A percentile compares a stretch with the other conserved stretches of the same genome.
phyloP scores from a whole-genome alignment of 768 basidiomycete genomes.

The Tulasnella calospora region DNA sequence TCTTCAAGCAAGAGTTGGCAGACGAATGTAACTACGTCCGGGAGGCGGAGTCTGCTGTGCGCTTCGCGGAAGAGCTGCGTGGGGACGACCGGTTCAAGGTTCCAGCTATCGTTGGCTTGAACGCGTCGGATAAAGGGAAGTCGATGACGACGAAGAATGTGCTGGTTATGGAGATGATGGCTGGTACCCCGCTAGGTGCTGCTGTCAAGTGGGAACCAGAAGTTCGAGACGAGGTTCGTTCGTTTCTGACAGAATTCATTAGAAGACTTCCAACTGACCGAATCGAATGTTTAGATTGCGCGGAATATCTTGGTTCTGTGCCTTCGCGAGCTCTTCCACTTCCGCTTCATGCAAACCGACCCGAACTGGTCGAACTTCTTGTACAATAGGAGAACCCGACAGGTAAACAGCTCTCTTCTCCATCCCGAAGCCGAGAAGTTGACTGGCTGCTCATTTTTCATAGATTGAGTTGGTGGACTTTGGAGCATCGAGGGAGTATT shows the following conservation, averaged over 20 bases:
- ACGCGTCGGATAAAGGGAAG: slow-evolving; percentile 38
- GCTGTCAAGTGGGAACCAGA: slow-evolving; percentile 52
- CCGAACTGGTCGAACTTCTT: slow-evolving; percentile 99
- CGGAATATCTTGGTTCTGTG: slow-evolving; percentile 76
- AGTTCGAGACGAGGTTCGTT: slow-evolving; percentile 66
- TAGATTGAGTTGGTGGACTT: slow-evolving; percentile 91
- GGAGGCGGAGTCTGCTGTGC: slow-evolving; percentile 67
- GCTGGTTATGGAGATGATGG: slow-evolving; percentile 82
- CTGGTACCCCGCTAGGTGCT: slow-evolving; percentile 76
- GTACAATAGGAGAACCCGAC: slow-evolving; percentile 63
- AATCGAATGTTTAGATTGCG: slow-evolving; percentile 60
- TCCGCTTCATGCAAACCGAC: slow-evolving; percentile 95
- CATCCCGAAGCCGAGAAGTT: neutral
- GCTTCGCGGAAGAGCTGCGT: slow-evolving; percentile 44
- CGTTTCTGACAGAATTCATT: neutral
- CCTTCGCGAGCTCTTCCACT: slow-evolving; percentile 82
- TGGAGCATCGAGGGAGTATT: slow-evolving; percentile 87
- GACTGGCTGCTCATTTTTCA: neutral
- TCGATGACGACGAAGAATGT: slow-evolving; percentile 76
- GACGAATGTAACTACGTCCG: slow-evolving; percentile 89
- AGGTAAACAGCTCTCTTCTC: slow-evolving; percentile 41
- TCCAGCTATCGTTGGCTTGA: slow-evolving; percentile 52
- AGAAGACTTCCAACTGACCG: neutral
- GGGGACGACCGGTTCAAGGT: slow-evolving; percentile 69
- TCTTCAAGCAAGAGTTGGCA: slow-evolving; percentile 81